phyloP scores from a whole-genome alignment of 495 filamentous ascomycete genomes.

The Copromyces sp. region DNA sequence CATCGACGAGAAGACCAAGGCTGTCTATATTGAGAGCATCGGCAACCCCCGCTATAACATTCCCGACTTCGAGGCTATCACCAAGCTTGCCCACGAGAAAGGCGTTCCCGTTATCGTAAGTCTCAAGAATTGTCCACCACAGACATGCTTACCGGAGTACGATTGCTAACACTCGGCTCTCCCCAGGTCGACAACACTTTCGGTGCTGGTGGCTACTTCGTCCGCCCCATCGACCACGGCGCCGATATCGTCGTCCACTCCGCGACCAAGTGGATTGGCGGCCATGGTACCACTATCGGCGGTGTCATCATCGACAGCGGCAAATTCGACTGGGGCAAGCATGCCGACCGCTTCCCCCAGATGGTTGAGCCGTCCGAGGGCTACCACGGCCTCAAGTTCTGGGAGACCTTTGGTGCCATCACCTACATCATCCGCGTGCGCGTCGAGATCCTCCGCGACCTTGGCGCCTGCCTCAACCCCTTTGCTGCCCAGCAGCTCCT shows the following conservation, averaged over 20 bases:
- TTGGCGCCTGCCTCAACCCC: constrained; percentile 77
- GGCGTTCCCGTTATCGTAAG: constrained; percentile 77
- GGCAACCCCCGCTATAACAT: constrained; percentile 96
- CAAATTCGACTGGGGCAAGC: constrained; percentile 93
- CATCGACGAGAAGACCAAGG: constrained; percentile 95
- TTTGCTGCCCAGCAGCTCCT: constrained; percentile 94
- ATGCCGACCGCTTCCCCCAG: constrained; percentile 83
- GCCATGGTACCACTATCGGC: constrained; percentile 91
- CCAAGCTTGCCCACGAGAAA: constrained; percentile 65
- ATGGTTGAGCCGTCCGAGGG: constrained; percentile 86
- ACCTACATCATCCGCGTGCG: constrained; percentile 75
- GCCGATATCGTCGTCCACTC: constrained; percentile 93
- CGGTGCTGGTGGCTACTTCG: constrained; percentile 87
- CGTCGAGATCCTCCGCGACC: constrained; percentile 73
- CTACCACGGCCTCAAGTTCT: constrained; percentile 96
- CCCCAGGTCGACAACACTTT: constrained; percentile 88
- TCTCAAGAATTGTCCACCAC: constrained; percentile 6
- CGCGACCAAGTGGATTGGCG: constrained; percentile 98
- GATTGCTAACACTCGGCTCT: neutral
- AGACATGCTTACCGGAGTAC: constrained; percentile 1
- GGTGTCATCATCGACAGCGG: constrained; percentile 86
- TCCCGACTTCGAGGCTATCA: constrained; percentile 78
- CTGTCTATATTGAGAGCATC: constrained; percentile 91
- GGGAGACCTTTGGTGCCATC: constrained; percentile 85
- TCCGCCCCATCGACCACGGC: constrained; percentile 83